Evolutionary conservation across 2,329 filamentous ascomycete species (phyloP), one percentile per base, ranked within the genome.

Genomic region (Blastomyces percursus): DNA sequence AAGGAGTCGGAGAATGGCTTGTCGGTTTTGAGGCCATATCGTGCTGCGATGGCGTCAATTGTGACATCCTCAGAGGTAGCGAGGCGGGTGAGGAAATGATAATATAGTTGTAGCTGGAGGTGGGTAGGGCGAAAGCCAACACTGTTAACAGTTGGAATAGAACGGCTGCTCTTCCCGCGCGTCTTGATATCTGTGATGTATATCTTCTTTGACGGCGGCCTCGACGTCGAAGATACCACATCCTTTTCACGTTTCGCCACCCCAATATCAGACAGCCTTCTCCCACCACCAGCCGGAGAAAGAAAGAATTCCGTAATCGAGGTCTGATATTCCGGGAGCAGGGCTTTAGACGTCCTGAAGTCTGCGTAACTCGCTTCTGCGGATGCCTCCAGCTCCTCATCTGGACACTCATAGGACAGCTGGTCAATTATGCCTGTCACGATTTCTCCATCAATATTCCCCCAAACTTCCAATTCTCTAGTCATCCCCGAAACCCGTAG

Each of bases 131-230:
- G 84, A 54, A 90, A 80, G 0, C 86, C 83, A 0, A 84, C 78
- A 27, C 85, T 84, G 62, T 72, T 75, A 32, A 76, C 70, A 1
- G 83, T 80, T 1, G 91, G 90, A 2, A 90, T 71, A 2, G 80
- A 82, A n/a, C 76, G 78, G 3, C 82, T 84, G 5, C 66, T 72
- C 57, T 56, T 44, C 0, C 80, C 81, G 21, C 92, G 84, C 0
- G 93, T 97, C 75, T 99, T 99, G 66, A 96, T 85, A 69, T 99
- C 94, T 0, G 86, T 86, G 58, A 99, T 78, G 73, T 95, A 96
- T n/a, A 88, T 74, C 61, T 69, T 64, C 46, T 58, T 63, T 60
- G 46, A 46, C 66, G 62, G 59, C 67, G 19, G 51, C 64, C 61
- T 52, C 65, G 64, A 11, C 55, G 57, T 30, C 24, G 60, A 30